phyloP scores from a whole-genome alignment of 2,329 filamentous ascomycete species.

The Phialemonium atrogriseum region DNA sequence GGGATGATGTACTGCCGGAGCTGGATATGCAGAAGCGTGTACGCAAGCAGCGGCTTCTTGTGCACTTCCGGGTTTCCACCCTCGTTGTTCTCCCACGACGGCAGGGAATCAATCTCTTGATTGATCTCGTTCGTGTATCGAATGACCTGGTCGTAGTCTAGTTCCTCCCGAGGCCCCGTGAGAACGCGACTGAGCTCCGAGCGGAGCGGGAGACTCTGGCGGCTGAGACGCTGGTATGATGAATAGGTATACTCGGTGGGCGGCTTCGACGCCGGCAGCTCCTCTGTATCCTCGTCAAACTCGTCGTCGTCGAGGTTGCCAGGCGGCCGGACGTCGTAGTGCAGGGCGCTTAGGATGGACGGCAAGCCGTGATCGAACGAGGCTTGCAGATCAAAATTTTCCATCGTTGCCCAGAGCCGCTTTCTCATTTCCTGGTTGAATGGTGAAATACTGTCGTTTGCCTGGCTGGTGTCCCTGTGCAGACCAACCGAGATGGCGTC shows the following conservation, averaged over 20 bases:
- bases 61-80: slow-evolving; percentile 29
- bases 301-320: slow-evolving; percentile 50
- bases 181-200: slow-evolving; percentile 49
- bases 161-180: slow-evolving; percentile 43
- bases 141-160: slow-evolving; percentile 55
- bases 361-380: slow-evolving; percentile 54
- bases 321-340: slow-evolving; percentile 46
- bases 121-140: slow-evolving; percentile 53
- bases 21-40: slow-evolving; percentile 53
- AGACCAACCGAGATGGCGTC: slow-evolving; percentile 51
- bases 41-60: slow-evolving; percentile 49
- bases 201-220: slow-evolving; percentile 46
- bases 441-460: slow-evolving; percentile 45
- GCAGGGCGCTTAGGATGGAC: slow-evolving; percentile 47
- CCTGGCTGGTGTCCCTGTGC: slow-evolving; percentile 49
- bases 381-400: slow-evolving; percentile 54
- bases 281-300: slow-evolving; percentile 44
- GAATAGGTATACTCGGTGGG: slow-evolving; percentile 47
- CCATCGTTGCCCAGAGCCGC: slow-evolving; percentile 52
- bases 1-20: slow-evolving; percentile 55
- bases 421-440: slow-evolving; percentile 56
- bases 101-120: slow-evolving; percentile 51
- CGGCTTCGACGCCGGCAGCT: slow-evolving; percentile 42
- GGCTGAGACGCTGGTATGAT: slow-evolving; percentile 49
- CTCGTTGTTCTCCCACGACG: slow-evolving; percentile 41